phyloP scores from a whole-genome alignment of 441 rosid genomes.

The Adansonia rubrostipa region DNA sequence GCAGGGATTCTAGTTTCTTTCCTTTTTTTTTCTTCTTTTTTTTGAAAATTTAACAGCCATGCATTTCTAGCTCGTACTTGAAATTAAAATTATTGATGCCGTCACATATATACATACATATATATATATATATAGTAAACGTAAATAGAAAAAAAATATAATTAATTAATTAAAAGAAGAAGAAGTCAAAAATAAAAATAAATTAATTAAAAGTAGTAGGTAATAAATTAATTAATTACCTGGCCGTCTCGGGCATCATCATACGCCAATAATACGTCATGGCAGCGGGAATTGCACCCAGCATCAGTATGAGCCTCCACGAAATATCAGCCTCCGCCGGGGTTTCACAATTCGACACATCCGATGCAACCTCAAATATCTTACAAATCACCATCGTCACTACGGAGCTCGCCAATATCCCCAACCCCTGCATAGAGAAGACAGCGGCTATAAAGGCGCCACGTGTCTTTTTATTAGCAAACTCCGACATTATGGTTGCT shows the following conservation, averaged over 20 bases:
- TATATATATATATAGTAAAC: neutral
- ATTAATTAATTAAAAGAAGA: slow-evolving; percentile 35
- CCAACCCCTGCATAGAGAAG: slow-evolving; percentile 77
- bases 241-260: slow-evolving; percentile 45
- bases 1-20: too few relatives aligned
- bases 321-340: slow-evolving; percentile 20
- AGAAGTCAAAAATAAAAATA: slow-evolving; percentile 12
- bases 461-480: slow-evolving; percentile 65
- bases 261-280: slow-evolving; percentile 30
- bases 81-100: neutral
- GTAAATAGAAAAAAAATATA: slow-evolving; percentile 39
- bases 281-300: slow-evolving; percentile 38
- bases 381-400: slow-evolving; percentile 23
- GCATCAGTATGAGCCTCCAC: slow-evolving; percentile 56
- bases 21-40: too few relatives aligned
- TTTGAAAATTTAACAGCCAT: neutral
- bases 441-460: slow-evolving; percentile 75
- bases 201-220: slow-evolving; percentile 28
- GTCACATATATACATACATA: too few relatives aligned
- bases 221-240: slow-evolving; percentile 53
- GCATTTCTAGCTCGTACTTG: neutral
- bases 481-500: slow-evolving; percentile 32
- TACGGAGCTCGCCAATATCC: slow-evolving; percentile 42
- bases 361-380: slow-evolving; percentile 8
- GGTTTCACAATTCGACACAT: neutral